phyloP scores from a whole-genome alignment of 1,284 basidiomycete genomes.

The Ceratobasidium sp. region DNA sequence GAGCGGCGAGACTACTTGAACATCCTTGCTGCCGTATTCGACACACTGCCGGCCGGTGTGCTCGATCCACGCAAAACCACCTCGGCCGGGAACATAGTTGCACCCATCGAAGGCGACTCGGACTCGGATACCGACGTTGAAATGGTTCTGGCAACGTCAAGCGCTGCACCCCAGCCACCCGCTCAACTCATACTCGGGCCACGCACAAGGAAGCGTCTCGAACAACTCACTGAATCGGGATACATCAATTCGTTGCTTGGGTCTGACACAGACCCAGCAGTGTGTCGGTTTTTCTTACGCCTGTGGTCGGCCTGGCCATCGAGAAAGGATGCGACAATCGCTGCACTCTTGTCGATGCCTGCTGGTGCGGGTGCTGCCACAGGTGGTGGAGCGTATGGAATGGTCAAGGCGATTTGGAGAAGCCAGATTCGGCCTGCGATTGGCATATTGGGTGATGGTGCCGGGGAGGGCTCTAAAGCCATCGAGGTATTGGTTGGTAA shows the following conservation, averaged over 20 bases:
- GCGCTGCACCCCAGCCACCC: constrained; percentile 47
- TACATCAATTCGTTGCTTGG: constrained; percentile 60
- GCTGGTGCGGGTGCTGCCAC: constrained; percentile 30
- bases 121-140: constrained; percentile 54
- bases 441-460: constrained; percentile 59
- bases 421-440: constrained; percentile 66
- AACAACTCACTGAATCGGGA: constrained; percentile 55
- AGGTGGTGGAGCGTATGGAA: constrained; percentile 54
- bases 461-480: constrained; percentile 42
- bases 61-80: constrained; percentile 54
- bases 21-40: constrained; percentile 60
- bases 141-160: constrained; percentile 48
- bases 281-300: constrained; percentile 62
- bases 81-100: constrained; percentile 30
- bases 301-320: constrained; percentile 66
- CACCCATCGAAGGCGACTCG: constrained; percentile 40
- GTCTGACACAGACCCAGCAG: constrained; percentile 51
- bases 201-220: constrained; percentile 62
- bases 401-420: constrained; percentile 78
- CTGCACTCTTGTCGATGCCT: constrained; percentile 45
- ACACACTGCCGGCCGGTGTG: constrained; percentile 58
- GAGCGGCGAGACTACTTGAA: constrained; percentile 55
- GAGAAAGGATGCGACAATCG: constrained; percentile 57
- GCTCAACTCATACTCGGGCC: constrained; percentile 53
- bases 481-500: constrained; percentile 42